Base-by-base conservation (phyloP, 1,284 basidiomycete genomes). In the Phellopilus nigrolimitatus region DNA sequence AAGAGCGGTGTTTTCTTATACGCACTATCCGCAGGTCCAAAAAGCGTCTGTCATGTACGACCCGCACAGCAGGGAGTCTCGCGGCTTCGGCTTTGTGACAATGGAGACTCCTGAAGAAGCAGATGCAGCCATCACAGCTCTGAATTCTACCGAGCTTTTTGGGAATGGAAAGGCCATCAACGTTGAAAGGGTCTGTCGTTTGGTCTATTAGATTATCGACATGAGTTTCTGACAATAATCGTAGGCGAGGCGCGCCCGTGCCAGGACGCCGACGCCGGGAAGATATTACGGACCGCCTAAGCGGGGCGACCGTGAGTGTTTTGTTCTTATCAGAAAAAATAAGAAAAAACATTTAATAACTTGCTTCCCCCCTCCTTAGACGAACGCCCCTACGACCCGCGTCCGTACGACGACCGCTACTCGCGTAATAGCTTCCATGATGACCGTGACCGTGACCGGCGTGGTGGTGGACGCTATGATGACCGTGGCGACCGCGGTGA, bases 41-140 rank as follows among this genome's bases (percentile, higher is more conserved):
- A 90, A 97, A 69, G 89, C 88, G 36, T 89, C 92, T 55, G 86
- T 98, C 68, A 97, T 97, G 92, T 88, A 88, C 63, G 95, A 99
- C 72, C 95, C 95, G 24, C 95, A 97, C 72, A 87, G 88, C 56
- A 87, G 91, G 62, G 95, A 97, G 64, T 94, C 93, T 50, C 91
- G 95, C 64, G 95, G 95, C 33, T 98, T 99, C 62, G 95, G 92
- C 39, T 99, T 99, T 68, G 95, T 99, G 63, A 97, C 93, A 51
- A 95, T 95, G 84, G 90, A 92, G 66, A 78, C 79, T 31, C 67
- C 63, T 37, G 91, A 92, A 60, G 94, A 97, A 62, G 95, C 95
- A 4, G 89, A 95, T 49, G 88, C 88, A 44, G 92, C 90, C 46
- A 85, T 97, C 60, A 80, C 86, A 28, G 86, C 83, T 7, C 72